phyloP scores from a whole-genome alignment of 2,329 filamentous ascomycete species.

The Beauveria medogensis region DNA sequence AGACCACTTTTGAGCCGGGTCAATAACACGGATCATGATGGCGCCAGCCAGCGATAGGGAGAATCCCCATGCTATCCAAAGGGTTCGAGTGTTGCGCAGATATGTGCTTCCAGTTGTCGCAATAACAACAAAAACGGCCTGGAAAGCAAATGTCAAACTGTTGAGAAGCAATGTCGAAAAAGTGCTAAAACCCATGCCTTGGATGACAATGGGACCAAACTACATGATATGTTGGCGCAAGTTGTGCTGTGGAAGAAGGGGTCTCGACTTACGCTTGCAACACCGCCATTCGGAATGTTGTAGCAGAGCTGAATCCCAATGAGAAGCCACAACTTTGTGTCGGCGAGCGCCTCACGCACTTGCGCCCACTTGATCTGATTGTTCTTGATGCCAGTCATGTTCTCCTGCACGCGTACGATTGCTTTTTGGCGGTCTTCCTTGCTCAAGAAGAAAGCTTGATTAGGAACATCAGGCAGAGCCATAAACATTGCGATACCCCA shows the following conservation, averaged over 20 bases:
- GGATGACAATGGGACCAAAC: constrained; percentile 21
- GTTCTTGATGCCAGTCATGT: constrained; percentile 28
- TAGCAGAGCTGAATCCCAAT: constrained; percentile 18
- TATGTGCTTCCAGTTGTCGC: constrained; percentile 17
- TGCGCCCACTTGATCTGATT: constrained; percentile 20
- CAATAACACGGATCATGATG: constrained; percentile 18
- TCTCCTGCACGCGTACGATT: constrained; percentile 21
- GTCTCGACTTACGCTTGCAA: constrained; percentile 16
- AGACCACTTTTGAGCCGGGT: constrained; percentile 10
- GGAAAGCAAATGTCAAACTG: constrained; percentile 16
- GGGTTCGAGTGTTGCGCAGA: constrained; percentile 18
- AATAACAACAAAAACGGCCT: constrained; percentile 19
- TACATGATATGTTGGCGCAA: constrained; percentile 10
- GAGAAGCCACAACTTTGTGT: constrained; percentile 21
- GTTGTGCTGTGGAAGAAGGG: neutral
- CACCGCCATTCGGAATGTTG: constrained; percentile 24
- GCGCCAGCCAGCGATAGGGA: constrained; percentile 16
- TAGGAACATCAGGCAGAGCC: constrained; percentile 18
- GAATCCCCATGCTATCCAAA: constrained; percentile 19
- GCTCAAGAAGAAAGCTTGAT: constrained; percentile 21
- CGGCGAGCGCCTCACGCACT: constrained; percentile 18
- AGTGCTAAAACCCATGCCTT: constrained; percentile 18
- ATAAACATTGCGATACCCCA: constrained; percentile 13
- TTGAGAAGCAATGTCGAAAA: constrained; percentile 18
- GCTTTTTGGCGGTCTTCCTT: constrained; percentile 22